Conservation (phyloP, 1,284 basidiomycete species). For the Cutaneotrichosporon mucoides region DNA sequence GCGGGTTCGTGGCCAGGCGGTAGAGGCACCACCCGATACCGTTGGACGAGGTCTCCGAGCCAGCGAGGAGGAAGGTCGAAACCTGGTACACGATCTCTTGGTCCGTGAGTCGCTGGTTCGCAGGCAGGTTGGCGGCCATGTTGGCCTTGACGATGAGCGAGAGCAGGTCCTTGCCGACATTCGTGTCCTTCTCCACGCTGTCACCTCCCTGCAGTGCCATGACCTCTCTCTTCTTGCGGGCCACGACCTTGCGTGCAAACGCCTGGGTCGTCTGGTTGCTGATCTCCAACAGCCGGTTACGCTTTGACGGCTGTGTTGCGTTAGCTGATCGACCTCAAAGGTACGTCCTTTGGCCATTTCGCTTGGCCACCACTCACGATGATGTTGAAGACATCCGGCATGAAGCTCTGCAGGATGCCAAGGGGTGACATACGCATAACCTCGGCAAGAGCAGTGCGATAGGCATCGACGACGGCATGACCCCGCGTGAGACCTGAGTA, state of each 20-base stretch:
- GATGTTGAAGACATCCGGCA: slow-evolving; percentile 47
- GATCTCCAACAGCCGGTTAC: background rate
- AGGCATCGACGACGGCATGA: slow-evolving; percentile 37
- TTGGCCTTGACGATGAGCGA: slow-evolving; percentile 58
- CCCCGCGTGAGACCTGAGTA: background rate
- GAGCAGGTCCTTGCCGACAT: slow-evolving; percentile 50
- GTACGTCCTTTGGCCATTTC: background rate
- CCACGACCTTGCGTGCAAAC: background rate
- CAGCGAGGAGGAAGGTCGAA: slow-evolving; percentile 61
- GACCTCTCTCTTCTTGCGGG: background rate
- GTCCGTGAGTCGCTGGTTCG: slow-evolving; percentile 59
- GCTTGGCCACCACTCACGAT: background rate
- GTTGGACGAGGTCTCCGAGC: slow-evolving; percentile 72
- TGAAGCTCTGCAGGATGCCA: slow-evolving; percentile 59
- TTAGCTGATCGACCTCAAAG: background rate
- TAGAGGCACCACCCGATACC: slow-evolving; percentile 70
- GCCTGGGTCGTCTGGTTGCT: background rate
- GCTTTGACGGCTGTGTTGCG: background rate
- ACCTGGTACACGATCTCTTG: slow-evolving; percentile 69
- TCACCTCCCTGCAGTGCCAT: slow-evolving; percentile 36
- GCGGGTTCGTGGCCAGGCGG: slow-evolving; percentile 57
- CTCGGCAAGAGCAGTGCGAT: slow-evolving; percentile 29
- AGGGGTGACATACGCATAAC: slow-evolving; percentile 51
- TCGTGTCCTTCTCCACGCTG: slow-evolving; percentile 40
- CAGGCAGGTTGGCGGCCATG: slow-evolving; percentile 55